Conservation (phyloP, 768 basidiomycete species). For the Chalciporus piperatus region DNA sequence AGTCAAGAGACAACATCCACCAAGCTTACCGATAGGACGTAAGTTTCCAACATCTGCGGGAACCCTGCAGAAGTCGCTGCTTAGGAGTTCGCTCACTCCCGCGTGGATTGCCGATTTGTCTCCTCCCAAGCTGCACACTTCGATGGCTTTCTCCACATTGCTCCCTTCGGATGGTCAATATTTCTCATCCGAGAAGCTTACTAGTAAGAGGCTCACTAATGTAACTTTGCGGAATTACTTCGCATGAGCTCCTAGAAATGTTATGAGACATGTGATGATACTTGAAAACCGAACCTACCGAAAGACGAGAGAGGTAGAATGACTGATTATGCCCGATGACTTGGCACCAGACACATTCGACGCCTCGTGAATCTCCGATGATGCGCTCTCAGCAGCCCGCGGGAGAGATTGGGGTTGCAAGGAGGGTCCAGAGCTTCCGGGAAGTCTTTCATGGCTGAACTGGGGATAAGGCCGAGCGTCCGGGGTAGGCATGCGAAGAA, state of each 20-base stretch:
- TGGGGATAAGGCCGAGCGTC: background rate
- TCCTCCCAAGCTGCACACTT: slow-evolving; percentile 63
- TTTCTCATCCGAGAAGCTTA: background rate
- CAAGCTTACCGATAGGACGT: slow-evolving; percentile 46
- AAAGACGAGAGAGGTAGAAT: background rate
- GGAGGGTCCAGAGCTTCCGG: background rate
- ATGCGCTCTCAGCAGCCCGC: background rate
- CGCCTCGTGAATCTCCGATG: background rate
- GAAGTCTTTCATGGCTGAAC: background rate
- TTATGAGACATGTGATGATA: background rate
- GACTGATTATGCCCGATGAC: background rate
- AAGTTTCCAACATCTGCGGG: slow-evolving; percentile 59
- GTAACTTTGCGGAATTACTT: slow-evolving; percentile 33
- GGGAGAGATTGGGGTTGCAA: background rate
- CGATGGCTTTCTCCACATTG: slow-evolving; percentile 64
- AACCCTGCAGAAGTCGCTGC: slow-evolving; percentile 75
- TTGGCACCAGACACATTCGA: background rate
- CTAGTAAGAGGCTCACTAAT: slow-evolving; percentile 34
- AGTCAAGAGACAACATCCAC: background rate
- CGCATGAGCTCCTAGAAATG: background rate
- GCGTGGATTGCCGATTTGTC: slow-evolving; percentile 54
- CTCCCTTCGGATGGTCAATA: slow-evolving; percentile 34
- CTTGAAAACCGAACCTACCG: background rate
- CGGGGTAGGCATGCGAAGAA: background rate
- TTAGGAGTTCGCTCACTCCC: slow-evolving; percentile 62